Base-by-base conservation (phyloP, 1,139 yeast species). In the Williopsis jadinii region DNA sequence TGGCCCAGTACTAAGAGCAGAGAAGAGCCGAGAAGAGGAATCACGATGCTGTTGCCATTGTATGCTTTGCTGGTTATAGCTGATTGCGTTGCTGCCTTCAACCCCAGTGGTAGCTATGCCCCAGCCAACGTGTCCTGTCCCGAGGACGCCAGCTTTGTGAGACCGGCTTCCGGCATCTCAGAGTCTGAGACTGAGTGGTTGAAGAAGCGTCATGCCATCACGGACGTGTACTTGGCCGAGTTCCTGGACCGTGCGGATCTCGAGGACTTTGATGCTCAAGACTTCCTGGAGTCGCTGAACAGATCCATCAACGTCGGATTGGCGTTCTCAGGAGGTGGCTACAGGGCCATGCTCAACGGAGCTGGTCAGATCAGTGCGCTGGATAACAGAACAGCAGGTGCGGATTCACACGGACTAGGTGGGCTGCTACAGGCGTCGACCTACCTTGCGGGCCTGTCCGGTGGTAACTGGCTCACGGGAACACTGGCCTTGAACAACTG, bases 321-420 rank as follows among this genome's bases (percentile, higher is more conserved):
- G 15, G 88, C 95, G 3, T 83, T 85, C 56, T 79, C 92, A 6
- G 97, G 97, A 33, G 97, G 97, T 54, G 95, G 96, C 3, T 87
- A 85, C 63, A 73, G 97, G 45, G 95, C 96, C 39, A 85, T 87
- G 95, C 64, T 87, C 34, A 64, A 71, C 42, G 95, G 95, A n/a
- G 96, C 95, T 2, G 96, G 97, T 34, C 80, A 81, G 60, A 62
- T 87, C 34, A 68, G 90, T 12, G 96, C 92, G 1, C 62, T 86
- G 45, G 97, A 88, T 59, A 73, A 76, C 52, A 71, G 96, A 54
- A 82, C 94, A 8, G 63, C 60, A 2, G 77, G 76, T 37, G 70
- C 80, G 11, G 67, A 67, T 27, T 73, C 74, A 4, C 61, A 68
- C 38, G 95, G 95, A 28, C 61, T 87, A 39, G 95, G 95, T 30